Percentiles rank a stretch among this genome's conserved stretches.
These are phyloP conservation scores for Annulohypoxylon truncatum DNA, from an alignment of 2,329 filamentous ascomycete genomes.

Conservation along the genomic window DNA sequence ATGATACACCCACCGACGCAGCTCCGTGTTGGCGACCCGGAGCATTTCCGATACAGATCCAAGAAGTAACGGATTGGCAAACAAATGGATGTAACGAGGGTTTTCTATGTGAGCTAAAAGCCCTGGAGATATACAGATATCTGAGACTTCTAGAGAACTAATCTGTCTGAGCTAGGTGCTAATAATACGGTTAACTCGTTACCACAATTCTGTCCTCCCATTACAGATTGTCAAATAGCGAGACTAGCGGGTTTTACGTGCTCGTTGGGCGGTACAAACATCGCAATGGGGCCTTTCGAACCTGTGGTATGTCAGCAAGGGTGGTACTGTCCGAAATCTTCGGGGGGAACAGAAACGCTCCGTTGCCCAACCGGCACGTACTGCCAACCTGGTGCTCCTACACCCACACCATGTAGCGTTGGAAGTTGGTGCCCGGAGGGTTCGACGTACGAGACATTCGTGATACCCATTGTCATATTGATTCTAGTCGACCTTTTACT, in stretches of 20 bases:
- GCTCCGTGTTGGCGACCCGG: constrained; percentile 55
- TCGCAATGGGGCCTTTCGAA: constrained; percentile 61
- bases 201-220: constrained; percentile 58
- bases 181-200: constrained; percentile 61
- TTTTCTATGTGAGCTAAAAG: constrained; percentile 55
- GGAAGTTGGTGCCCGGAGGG: constrained; percentile 61
- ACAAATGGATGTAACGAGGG: constrained; percentile 54
- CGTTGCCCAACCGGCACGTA: constrained; percentile 61
- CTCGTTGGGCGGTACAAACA: constrained; percentile 49
- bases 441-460: constrained; percentile 55
- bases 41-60: constrained; percentile 56
- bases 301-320: constrained; percentile 63
- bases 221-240: constrained; percentile 52
- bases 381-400: constrained; percentile 62
- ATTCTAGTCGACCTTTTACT: constrained; percentile 58
- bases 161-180: constrained; percentile 47
- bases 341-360: constrained; percentile 53
- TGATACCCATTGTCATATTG: constrained; percentile 58
- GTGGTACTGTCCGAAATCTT: constrained; percentile 58
- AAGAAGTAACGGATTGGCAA: constrained; percentile 53
- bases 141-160: constrained; percentile 14
- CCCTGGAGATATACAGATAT: background rate
- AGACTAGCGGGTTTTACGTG: constrained; percentile 53
- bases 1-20: constrained; percentile 52
- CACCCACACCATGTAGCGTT: constrained; percentile 59